Conservation (phyloP, 306 rosid genomes). For the Rosa multiflora region DNA sequence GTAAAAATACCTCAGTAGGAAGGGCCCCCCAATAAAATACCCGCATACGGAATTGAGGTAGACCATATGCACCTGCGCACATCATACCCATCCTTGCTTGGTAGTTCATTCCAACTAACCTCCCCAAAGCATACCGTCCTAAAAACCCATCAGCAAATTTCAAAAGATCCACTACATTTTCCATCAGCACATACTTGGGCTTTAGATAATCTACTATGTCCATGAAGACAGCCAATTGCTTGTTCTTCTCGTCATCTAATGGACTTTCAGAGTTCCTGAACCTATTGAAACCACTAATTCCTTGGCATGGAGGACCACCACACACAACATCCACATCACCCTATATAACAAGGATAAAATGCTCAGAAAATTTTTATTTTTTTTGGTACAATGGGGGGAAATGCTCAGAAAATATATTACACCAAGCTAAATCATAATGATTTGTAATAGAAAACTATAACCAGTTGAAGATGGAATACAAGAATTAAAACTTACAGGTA, state of each 20-base stretch:
- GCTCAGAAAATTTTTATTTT: neutral
- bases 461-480: neutral
- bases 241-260: constrained; percentile 56
- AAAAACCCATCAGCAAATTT: constrained; percentile 65
- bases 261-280: constrained; percentile 52
- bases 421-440: neutral
- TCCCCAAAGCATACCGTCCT: constrained; percentile 81
- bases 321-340: constrained; percentile 83
- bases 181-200: constrained; percentile 77
- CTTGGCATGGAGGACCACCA: constrained; percentile 96
- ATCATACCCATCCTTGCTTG: constrained; percentile 80
- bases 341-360: constrained; percentile 26
- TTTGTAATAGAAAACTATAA: too few species aligned
- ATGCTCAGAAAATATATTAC: neutral
- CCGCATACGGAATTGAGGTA: constrained; percentile 86
- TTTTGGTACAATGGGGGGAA: too few species aligned
- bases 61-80: constrained; percentile 85
- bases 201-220: constrained; percentile 53
- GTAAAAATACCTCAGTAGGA: constrained; percentile 42
- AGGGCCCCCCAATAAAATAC: constrained; percentile 84
- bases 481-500: constrained; percentile 49
- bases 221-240: constrained; percentile 62
- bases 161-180: constrained; percentile 72
- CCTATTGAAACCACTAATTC: constrained; percentile 82
- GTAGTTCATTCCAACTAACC: constrained; percentile 68